These are phyloP conservation scores for Sporisorium graminicola DNA, from an alignment of 1,284 basidiomycete species.

Conservation along the genomic window DNA sequence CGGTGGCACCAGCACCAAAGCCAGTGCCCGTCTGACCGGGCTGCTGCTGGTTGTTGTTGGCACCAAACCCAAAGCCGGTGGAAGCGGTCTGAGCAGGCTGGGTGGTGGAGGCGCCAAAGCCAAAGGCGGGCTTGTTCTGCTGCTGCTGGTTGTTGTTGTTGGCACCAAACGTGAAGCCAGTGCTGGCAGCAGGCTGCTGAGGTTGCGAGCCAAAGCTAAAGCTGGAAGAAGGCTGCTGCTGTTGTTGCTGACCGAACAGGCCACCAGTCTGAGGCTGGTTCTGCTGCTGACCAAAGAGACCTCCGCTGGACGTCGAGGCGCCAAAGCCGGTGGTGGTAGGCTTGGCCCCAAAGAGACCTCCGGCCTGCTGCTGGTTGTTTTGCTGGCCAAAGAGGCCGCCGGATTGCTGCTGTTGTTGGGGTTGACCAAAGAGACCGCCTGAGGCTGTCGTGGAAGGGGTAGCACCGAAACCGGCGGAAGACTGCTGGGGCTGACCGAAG, in stretches of 20 bases:
- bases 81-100: constrained; percentile 42
- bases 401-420: constrained; percentile 56
- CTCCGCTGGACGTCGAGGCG: constrained; percentile 54
- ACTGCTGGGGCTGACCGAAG: constrained; percentile 57
- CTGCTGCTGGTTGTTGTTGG: constrained; percentile 40
- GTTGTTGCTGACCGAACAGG: constrained; percentile 62
- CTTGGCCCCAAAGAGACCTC: constrained; percentile 69
- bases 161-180: constrained; percentile 57
- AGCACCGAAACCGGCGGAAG: constrained; percentile 52
- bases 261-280: constrained; percentile 59
- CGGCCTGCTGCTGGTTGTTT: constrained; percentile 67
- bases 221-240: constrained; percentile 48
- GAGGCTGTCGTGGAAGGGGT: constrained; percentile 18
- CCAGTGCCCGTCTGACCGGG: constrained; percentile 34
- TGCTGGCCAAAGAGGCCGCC: constrained; percentile 69
- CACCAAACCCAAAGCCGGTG: constrained; percentile 54
- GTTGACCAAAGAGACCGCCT: constrained; percentile 58
- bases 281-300: constrained; percentile 65
- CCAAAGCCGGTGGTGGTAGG: constrained; percentile 55
- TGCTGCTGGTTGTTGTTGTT: constrained; percentile 48
- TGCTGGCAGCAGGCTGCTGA: constrained; percentile 57
- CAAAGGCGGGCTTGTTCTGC: constrained; percentile 55
- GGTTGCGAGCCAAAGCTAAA: constrained; percentile 67
- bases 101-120: constrained; percentile 51
- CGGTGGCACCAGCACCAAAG: constrained; percentile 44